Conservation (phyloP, 768 basidiomycete genomes). For the Cystobasidiopsis lactophilus region DNA sequence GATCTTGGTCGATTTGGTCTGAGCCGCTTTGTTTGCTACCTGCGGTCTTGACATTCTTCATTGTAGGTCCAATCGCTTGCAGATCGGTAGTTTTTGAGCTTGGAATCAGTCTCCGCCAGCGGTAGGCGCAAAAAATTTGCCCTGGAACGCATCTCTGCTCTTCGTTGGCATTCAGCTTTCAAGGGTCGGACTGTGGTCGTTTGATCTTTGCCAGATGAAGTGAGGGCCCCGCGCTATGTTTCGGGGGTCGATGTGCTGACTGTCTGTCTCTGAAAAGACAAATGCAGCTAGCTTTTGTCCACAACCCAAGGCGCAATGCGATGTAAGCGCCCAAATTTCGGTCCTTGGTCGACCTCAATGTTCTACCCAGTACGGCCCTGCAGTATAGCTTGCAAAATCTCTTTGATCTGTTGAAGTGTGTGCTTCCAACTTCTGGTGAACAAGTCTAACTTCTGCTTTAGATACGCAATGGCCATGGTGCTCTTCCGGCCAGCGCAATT, state of each 20-base stretch:
- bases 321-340: slow-evolving; percentile 18
- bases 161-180: slow-evolving; percentile 31
- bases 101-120: background rate
- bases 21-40: slow-evolving; percentile 31
- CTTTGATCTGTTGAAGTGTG: slow-evolving; percentile 21
- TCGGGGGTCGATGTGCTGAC: no score
- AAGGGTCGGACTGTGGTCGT: slow-evolving; percentile 34
- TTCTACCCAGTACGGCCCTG: slow-evolving; percentile 19
- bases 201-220: slow-evolving; percentile 35
- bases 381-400: slow-evolving; percentile 28
- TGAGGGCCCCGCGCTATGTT: slow-evolving; percentile 11
- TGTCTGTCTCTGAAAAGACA: no score
- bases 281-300: slow-evolving; percentile 30
- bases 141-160: background rate
- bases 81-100: slow-evolving; percentile 3
- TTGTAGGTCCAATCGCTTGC: slow-evolving; percentile 30
- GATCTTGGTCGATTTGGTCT: slow-evolving; percentile 34
- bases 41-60: slow-evolving; percentile 29
- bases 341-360: background rate
- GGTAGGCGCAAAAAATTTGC: background rate
- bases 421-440: no score
- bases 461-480: slow-evolving; percentile 26
- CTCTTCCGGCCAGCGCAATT: slow-evolving; percentile 25
- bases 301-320: slow-evolving; percentile 31
- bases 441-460: no score